A percentile compares a stretch with the other conserved stretches of the same genome.
These are phyloP conservation scores for Calvatia gigantea DNA, from an alignment of 768 basidiomycete species.

Conservation along the genomic window DNA sequence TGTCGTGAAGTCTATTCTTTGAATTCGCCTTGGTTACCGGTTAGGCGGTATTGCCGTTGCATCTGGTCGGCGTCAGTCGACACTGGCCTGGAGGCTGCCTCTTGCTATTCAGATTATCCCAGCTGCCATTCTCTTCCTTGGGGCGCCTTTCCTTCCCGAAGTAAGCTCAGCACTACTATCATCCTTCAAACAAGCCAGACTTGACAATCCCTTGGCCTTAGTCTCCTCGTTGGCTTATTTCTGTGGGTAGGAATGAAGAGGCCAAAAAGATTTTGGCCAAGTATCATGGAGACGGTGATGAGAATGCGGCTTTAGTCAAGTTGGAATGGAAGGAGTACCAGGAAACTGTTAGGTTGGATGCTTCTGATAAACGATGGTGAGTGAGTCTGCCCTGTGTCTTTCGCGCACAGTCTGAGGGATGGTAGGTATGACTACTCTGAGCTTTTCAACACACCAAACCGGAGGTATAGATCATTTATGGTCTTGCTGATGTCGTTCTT, in stretches of 20 bases:
- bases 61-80: conserved; percentile 31
- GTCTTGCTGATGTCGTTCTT: conserved; percentile 53
- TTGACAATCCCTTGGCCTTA: conserved; percentile 14
- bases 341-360: conserved; percentile 44
- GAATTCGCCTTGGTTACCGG: background rate
- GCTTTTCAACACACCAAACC: conserved; percentile 43
- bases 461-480: conserved; percentile 43
- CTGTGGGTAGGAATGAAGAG: conserved; percentile 44
- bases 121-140: conserved; percentile 33
- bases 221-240: conserved; percentile 54
- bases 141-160: conserved; percentile 34
- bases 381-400: conserved; percentile 11
- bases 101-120: conserved; percentile 51
- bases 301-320: conserved; percentile 45
- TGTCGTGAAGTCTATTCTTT: conserved; percentile 10
- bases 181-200: background rate
- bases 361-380: conserved; percentile 55
- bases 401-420: background rate
- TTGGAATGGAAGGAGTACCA: conserved; percentile 52
- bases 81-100: conserved; percentile 46
- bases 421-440: conserved; percentile 49
- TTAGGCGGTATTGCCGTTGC: conserved; percentile 41
- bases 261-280: conserved; percentile 44
- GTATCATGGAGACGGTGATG: conserved; percentile 51
- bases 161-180: conserved; percentile 17